Conservation (phyloP, 2,329 filamentous ascomycete species). For the Penicillium sp. region DNA sequence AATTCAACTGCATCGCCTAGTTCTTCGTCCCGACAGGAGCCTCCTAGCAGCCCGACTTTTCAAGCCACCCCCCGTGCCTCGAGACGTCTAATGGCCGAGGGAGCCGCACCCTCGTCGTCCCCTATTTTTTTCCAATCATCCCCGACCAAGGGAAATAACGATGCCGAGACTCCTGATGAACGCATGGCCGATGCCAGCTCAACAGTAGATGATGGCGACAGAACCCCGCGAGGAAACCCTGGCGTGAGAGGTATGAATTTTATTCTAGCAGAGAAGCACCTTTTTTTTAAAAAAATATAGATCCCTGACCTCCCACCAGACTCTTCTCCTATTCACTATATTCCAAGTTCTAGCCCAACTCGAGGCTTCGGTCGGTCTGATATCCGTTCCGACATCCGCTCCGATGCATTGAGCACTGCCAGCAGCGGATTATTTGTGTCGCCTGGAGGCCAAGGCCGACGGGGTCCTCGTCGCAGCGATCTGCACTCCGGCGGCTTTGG, state of each 20-base stretch:
- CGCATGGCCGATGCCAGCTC: conserved; percentile 49
- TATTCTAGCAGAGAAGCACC: background rate
- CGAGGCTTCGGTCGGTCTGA: conserved; percentile 44
- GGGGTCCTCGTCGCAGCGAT: conserved; percentile 70
- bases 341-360: conserved; percentile 83
- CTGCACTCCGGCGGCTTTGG: conserved; percentile 76
- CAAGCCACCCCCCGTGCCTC: conserved; percentile 49
- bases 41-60: conserved; percentile 35
- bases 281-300: background rate
- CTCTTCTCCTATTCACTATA: conserved; percentile 89
- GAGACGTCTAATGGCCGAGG: conserved; percentile 40
- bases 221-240: conserved; percentile 42
- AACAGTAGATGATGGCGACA: conserved; percentile 46
- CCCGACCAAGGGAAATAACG: conserved; percentile 47
- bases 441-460: conserved; percentile 51
- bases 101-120: conserved; percentile 63
- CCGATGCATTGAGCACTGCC: conserved; percentile 76
- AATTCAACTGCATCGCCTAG: conserved; percentile 41
- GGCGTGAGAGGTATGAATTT: conserved; percentile 40
- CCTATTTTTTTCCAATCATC: conserved; percentile 75
- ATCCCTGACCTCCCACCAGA: conserved; percentile 52
- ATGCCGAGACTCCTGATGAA: conserved; percentile 40
- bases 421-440: conserved; percentile 85
- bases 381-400: conserved; percentile 56
- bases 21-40: conserved; percentile 33